These are phyloP conservation scores for Aleurites moluccanus DNA, from an alignment of 441 rosid species.

Conservation along the genomic window DNA sequence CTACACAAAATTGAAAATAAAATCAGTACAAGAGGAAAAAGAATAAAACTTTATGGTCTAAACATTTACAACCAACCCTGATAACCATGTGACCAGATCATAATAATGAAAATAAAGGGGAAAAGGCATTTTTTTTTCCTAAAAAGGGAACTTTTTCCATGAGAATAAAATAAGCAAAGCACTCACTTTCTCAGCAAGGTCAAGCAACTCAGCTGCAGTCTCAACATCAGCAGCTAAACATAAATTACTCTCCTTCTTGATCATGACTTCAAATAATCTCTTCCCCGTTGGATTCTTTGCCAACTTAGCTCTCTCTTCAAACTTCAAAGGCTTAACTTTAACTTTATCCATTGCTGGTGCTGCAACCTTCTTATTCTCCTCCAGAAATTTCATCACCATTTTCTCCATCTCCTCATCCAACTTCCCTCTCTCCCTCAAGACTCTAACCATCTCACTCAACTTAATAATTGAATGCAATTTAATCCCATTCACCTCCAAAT, in stretches of 20 bases:
- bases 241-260: conserved; percentile 78
- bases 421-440: conserved; percentile 78
- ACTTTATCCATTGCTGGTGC: conserved; percentile 49
- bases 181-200: conserved; percentile 74
- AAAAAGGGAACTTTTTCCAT: too few relatives aligned
- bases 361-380: conserved; percentile 70
- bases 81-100: too few relatives aligned
- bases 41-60: neutral
- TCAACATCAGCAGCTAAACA: conserved; percentile 94
- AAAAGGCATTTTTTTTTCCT: too few relatives aligned
- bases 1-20: conserved; percentile 40
- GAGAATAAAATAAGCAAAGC: neutral
- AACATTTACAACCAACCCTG: too few relatives aligned
- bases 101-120: too few relatives aligned
- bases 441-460: conserved; percentile 81
- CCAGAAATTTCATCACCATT: conserved; percentile 61
- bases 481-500: conserved; percentile 71
- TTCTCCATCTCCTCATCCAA: conserved; percentile 61
- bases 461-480: conserved; percentile 67
- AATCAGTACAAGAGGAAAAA: neutral
- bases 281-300: conserved; percentile 75
- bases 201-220: conserved; percentile 82
- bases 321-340: conserved; percentile 47
- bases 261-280: conserved; percentile 76
- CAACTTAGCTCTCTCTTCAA: conserved; percentile 65